These are phyloP conservation scores for Mycena galericulata DNA, from an alignment of 768 basidiomycete genomes.

Conservation along the genomic window DNA sequence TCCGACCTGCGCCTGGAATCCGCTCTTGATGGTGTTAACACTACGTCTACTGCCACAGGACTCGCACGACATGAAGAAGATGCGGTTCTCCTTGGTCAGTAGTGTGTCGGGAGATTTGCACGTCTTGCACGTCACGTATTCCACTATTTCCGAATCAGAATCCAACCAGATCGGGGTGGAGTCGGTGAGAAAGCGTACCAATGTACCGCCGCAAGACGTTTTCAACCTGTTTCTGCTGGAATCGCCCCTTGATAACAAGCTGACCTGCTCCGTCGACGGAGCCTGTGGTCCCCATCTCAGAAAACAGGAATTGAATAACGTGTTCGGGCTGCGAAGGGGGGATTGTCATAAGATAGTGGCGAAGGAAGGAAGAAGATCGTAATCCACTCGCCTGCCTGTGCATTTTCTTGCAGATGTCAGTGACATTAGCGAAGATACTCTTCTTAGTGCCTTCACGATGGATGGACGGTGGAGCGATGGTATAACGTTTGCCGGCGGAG, in stretches of 20 bases:
- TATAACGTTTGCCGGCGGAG: conserved; percentile 93
- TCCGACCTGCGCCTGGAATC: conserved; percentile 96
- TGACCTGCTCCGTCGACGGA: conserved; percentile 93
- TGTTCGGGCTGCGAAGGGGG: conserved; percentile 83
- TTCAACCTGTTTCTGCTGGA: conserved; percentile 98
- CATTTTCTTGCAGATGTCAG: conserved; percentile 99
- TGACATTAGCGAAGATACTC: conserved; percentile 95
- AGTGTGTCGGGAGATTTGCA: conserved; percentile 99
- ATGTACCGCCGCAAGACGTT: conserved; percentile 97
- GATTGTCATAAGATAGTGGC: neutral
- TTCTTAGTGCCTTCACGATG: conserved; percentile 98
- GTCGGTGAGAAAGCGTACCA: conserved; percentile 71
- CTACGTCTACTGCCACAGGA: conserved; percentile 91
- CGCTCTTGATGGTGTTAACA: conserved; percentile 97
- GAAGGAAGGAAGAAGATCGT: neutral
- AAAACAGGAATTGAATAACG: conserved; percentile 95
- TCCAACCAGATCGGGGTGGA: neutral
- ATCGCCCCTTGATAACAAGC: conserved; percentile 96
- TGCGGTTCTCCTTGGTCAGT: conserved; percentile 96
- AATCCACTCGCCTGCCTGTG: conserved; percentile 74
- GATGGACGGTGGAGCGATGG: conserved; percentile 95
- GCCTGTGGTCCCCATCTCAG: conserved; percentile 98
- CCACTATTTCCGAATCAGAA: conserved; percentile 63
- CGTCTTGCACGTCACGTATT: conserved; percentile 99
- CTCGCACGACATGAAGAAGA: conserved; percentile 97